Conservation (phyloP, 495 filamentous ascomycete species). For the Tuber microsphaerosporum region DNA sequence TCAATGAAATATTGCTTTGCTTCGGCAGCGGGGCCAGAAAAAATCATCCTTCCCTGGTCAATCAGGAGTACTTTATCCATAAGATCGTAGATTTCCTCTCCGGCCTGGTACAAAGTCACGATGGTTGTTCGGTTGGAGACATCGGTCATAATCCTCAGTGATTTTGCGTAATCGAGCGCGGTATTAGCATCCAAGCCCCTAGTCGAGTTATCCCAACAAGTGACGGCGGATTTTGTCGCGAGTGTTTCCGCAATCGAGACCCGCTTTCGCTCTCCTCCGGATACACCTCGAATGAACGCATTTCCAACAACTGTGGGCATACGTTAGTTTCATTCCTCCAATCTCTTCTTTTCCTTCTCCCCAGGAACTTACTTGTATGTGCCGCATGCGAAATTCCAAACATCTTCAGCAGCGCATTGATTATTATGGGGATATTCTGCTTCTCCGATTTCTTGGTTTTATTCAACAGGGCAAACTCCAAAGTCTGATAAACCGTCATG, state of each 20-base stretch:
- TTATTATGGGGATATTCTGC: conserved; percentile 60
- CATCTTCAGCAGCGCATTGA: conserved; percentile 58
- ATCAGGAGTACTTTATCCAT: conserved; percentile 71
- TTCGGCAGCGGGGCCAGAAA: conserved; percentile 54
- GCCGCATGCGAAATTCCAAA: conserved; percentile 54
- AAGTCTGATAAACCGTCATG: conserved; percentile 71
- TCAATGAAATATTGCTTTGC: conserved; percentile 61
- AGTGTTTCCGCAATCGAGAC: conserved; percentile 62
- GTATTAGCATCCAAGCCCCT: conserved; percentile 74
- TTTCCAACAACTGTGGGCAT: conserved; percentile 49
- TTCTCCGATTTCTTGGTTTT: conserved; percentile 71
- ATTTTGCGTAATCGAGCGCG: conserved; percentile 71
- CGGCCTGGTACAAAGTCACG: conserved; percentile 76
- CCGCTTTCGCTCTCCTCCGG: conserved; percentile 65
- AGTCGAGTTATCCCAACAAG: conserved; percentile 62
- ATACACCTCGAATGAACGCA: conserved; percentile 62
- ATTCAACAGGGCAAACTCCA: conserved; percentile 75
- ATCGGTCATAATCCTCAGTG: conserved; percentile 74
- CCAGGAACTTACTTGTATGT: conserved; percentile 54
- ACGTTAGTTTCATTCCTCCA: no score
- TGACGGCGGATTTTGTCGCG: conserved; percentile 36
- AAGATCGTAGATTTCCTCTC: conserved; percentile 70
- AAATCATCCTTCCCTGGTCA: conserved; percentile 59
- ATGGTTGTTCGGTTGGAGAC: conserved; percentile 69
- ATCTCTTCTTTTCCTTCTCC: background rate